Conservation (phyloP, 140 eudicot genomes). For the Oenanthe javanica region DNA sequence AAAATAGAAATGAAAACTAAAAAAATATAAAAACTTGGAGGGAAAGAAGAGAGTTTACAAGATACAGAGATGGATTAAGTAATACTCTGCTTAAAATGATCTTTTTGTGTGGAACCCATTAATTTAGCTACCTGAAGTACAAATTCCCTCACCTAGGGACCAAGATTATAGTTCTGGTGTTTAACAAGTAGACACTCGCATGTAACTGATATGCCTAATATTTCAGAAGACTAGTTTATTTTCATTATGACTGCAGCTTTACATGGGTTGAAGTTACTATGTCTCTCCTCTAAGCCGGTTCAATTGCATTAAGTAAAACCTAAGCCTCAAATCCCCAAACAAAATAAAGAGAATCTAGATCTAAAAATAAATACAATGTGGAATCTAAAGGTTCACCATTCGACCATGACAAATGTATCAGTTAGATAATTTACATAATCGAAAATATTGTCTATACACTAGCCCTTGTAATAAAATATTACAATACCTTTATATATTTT, state of each 20-base stretch:
- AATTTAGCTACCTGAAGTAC: neutral
- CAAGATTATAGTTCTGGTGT: neutral
- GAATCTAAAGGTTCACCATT: neutral
- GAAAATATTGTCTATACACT: neutral
- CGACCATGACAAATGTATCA: neutral
- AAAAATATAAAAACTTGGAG: neutral
- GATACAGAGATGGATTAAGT: neutral
- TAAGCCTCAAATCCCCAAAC: neutral
- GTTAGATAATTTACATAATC: neutral
- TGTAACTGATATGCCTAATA: neutral
- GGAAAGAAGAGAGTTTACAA: neutral
- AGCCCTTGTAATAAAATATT: neutral
- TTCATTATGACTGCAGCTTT: neutral
- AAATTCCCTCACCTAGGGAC: neutral
- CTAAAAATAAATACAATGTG: neutral
- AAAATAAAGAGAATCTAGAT: neutral
- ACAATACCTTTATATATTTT: neutral
- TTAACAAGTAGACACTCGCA: neutral
- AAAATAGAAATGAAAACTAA: neutral
- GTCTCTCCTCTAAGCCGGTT: neutral
- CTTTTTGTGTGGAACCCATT: neutral
- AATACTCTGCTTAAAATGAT: neutral
- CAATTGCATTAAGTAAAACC: neutral
- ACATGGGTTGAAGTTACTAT: neutral
- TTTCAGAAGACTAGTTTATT: neutral